phyloP scores from a whole-genome alignment of 352 stramenopile genomes.

The Saprolegnia diclina region DNA sequence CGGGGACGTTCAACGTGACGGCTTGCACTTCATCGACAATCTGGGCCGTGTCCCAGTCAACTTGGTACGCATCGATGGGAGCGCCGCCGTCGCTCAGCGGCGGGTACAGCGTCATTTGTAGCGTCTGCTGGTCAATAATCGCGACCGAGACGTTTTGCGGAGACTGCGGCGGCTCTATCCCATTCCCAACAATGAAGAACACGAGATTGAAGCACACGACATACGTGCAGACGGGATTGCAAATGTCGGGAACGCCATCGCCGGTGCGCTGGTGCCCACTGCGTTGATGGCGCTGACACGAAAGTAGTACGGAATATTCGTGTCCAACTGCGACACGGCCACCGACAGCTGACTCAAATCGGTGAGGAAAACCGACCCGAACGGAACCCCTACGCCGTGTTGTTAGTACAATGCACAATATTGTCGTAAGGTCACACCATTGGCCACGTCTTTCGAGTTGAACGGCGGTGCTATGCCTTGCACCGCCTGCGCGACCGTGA shows the following conservation, averaged over 20 bases:
- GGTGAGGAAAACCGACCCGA: constrained; percentile 83
- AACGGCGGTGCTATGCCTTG: constrained; percentile 87
- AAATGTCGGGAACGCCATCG: constrained; percentile 78
- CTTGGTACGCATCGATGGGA: constrained; percentile 81
- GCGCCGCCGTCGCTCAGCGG: constrained; percentile 83
- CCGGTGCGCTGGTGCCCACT: constrained; percentile 54
- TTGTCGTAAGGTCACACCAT: constrained; percentile 36
- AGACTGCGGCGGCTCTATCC: constrained; percentile 43
- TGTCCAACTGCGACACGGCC: constrained; percentile 79
- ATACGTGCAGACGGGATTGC: constrained; percentile 76
- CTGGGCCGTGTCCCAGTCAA: constrained; percentile 82
- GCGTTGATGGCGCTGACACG: constrained; percentile 90
- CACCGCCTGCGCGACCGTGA: constrained; percentile 62
- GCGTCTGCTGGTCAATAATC: constrained; percentile 82
- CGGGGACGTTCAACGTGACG: constrained; percentile 48
- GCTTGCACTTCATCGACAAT: constrained; percentile 82
- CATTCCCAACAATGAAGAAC: background rate
- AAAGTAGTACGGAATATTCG: constrained; percentile 94
- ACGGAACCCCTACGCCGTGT: constrained; percentile 49
- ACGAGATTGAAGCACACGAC: constrained; percentile 15
- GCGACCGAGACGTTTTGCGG: constrained; percentile 70
- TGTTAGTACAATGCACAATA: background rate
- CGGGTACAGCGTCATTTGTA: constrained; percentile 70
- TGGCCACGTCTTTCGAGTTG: constrained; percentile 80
- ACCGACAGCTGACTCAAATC: constrained; percentile 83